These are phyloP conservation scores for Gracilaria caudata DNA, from an alignment of 23 red algal genomes.

Conservation along the genomic window DNA sequence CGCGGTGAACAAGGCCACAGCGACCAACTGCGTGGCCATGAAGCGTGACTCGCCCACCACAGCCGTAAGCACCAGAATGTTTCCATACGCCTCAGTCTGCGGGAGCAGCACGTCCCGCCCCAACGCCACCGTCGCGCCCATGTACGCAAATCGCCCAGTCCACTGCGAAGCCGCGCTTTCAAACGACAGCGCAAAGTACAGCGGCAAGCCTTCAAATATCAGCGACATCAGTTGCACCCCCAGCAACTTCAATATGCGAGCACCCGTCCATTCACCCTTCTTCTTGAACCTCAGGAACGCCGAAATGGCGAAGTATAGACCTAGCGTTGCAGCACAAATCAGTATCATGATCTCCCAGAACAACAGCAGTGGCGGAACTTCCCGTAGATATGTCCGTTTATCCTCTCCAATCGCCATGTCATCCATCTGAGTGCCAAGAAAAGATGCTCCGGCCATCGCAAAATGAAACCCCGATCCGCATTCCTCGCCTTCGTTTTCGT, in stretches of 20 bases:
- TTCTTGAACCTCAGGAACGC: neutral
- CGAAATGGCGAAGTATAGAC: conserved; percentile 19
- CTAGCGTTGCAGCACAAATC: conserved; percentile 17
- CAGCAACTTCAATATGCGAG: neutral
- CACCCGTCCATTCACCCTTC: neutral
- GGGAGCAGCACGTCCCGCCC: neutral
- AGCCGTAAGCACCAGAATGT: conserved; percentile 35
- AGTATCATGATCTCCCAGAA: conserved; percentile 27
- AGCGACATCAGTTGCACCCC: conserved; percentile 7
- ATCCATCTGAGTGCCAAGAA: conserved; percentile 31
- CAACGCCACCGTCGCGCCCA: conserved; percentile 38
- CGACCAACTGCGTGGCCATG: neutral
- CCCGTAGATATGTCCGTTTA: neutral
- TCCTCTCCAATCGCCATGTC: conserved; percentile 31
- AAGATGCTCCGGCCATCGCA: neutral
- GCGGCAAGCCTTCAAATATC: conserved; percentile 28
- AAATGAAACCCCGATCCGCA: conserved; percentile 23
- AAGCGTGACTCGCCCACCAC: conserved; percentile 35
- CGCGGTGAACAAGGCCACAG: neutral
- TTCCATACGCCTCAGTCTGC: conserved; percentile 10
- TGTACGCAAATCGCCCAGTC: conserved; percentile 27
- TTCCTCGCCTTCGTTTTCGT: conserved; percentile 24
- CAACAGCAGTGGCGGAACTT: conserved; percentile 1
- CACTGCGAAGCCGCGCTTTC: neutral
- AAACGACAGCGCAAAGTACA: conserved; percentile 27